Evolutionary conservation across 2,329 filamentous ascomycete genomes (phyloP), one percentile per base, ranked within the genome.

Genomic region (Stachybotrys chlorohalonatus): DNA sequence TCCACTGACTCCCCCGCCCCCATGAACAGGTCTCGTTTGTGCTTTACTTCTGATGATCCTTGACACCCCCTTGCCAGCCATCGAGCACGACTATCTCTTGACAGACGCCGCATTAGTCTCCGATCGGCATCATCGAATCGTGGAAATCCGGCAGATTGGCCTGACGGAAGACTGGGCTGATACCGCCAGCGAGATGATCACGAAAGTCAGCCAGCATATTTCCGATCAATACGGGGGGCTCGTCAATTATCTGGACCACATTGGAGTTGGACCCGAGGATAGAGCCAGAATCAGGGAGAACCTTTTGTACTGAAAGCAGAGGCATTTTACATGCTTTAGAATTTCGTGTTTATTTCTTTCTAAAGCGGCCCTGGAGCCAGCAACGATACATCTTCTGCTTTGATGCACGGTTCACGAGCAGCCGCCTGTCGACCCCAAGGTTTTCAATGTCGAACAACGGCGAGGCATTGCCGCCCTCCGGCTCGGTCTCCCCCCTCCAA

Each of bases 381-480:
- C 93, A 97, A 57, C 94, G 84, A 72, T 97, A 97, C 94, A 99
- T 99, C 74, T 97, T 99, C 51, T 96, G 77, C 72, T 91, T 87
- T 65, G 86, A 83, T 54, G 92, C 89, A 60, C 94, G 84, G 69
- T 99, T 99, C 54, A 99, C 90, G 54, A 99, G 79, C 75, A 99
- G 80, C 56, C 94, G 84, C 60, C 90, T 85, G 68, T 99, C 94
- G 54, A 93, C 81, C 31, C 87, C 94, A 42, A 97, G 79, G 50
- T 94, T 83, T 54, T 88, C 74, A 50, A 96, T 75, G 51, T 90
- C 82, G 63, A 97, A 90, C 54, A 66, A 61, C 52, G 71, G 63
- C 42, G 61, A 58, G 54, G 64, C 62, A 31, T 51, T 57, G 8
- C 62, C 58, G 36, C 64, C 64, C 13, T 64, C 59, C 2, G 55